Percentiles rank a stretch among this genome's conserved stretches.
Conservation (phyloP, 768 basidiomycete species). For the Mycena galericulata region DNA sequence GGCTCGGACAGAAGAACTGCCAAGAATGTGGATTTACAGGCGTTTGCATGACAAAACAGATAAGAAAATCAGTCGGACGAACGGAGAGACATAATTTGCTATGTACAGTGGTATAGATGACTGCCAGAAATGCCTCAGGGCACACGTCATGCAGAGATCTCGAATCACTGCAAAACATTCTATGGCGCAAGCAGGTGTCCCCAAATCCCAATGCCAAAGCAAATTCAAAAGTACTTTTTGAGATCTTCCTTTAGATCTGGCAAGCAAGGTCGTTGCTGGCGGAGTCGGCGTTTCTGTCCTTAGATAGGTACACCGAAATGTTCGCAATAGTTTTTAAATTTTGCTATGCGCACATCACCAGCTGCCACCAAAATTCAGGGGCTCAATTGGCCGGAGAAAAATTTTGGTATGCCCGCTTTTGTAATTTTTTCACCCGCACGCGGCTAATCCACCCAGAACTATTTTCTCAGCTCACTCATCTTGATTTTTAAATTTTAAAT, state of each 20-base stretch:
- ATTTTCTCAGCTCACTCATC: too few species aligned
- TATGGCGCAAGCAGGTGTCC: not conserved
- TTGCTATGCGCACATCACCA: not conserved
- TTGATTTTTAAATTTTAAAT: too few species aligned
- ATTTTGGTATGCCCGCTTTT: too few species aligned
- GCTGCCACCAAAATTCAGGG: not conserved
- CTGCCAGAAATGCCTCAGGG: not conserved
- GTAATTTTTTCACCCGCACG: too few species aligned
- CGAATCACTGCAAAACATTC: not conserved
- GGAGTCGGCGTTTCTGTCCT: not conserved
- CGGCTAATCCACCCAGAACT: too few species aligned
- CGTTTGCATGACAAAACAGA: not conserved
- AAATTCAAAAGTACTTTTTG: not conserved
- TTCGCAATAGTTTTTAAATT: not conserved
- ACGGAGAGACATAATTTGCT: not conserved
- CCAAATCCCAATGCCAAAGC: not conserved
- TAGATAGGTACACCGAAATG: not conserved
- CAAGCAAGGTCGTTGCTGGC: not conserved
- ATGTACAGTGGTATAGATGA: not conserved
- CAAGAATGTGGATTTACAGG: conserved; percentile 1
- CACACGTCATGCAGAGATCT: not conserved
- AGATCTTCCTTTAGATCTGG: not conserved
- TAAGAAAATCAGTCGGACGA: not conserved
- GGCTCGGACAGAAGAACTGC: too few species aligned
- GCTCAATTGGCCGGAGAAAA: too few species aligned